Base-by-base conservation (phyloP, 768 basidiomycete species). In the Collybiopsis luxurians region DNA sequence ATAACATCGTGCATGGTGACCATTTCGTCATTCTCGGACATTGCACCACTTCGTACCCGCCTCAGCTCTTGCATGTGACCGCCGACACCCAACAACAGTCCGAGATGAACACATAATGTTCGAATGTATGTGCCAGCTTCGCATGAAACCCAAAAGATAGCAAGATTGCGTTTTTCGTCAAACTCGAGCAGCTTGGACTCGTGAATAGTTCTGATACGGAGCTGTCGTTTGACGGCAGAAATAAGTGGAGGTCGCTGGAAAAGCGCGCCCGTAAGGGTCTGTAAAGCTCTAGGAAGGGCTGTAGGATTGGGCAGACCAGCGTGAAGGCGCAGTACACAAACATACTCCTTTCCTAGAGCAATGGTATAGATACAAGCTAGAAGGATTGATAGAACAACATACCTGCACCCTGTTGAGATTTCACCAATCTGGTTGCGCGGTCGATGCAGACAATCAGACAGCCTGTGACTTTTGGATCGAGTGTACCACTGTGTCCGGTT, bases 31-130 rank as follows among this genome's bases (percentile, higher is more conserved):
- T 92, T 95, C 76, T 99, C 97, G 48, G 90, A 92, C 84, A 98
- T 88, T 48, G 95, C 96, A 65, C 97, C 97, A 68, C 89, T 92
- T 61, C 97, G 79, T 13, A 98, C 96, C 64, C 97, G 79, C 64
- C 97, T 82, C 57, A 99, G 81, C 71, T 99, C 97, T 75, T 99
- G 96, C 97, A 99, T 99, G 73, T 99, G 97, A n/a, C 95, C 97
- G 23, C 97, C 97, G 27, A 98, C 96, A 59, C 97, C 97, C 36
- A 98, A 78, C 40, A 99, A 59, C 51, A 99, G 79, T 57, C 97
- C 97, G 53, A 99, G 76, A 73, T 99, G 97, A 13, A 99, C 97
- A 70, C 97, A 99, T 44, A 99, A 81, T 1, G 97, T 99, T 69
- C 97, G 89, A 63, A 92, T 92, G 62, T 92, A 92, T n/a, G 90